phyloP scores from a whole-genome alignment of 768 basidiomycete species.

The Obba rivulosa region DNA sequence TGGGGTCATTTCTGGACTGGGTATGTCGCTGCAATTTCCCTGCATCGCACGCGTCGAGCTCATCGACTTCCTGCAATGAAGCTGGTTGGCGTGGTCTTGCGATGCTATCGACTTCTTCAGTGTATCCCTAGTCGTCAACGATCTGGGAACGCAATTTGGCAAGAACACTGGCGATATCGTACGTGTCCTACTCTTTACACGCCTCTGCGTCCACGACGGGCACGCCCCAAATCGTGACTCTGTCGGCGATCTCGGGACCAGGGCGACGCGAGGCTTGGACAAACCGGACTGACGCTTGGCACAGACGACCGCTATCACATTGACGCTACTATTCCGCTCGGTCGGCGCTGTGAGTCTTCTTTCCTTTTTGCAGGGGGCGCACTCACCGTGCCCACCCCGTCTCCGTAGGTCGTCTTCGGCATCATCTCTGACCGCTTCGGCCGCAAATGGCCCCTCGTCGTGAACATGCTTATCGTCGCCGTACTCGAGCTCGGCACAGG shows the following conservation, averaged over 20 bases:
- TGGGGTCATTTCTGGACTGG: conserved; percentile 57
- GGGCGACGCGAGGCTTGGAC: not conserved
- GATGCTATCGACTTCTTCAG: conserved; percentile 87
- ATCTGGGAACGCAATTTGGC: conserved; percentile 44
- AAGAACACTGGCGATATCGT: conserved; percentile 39
- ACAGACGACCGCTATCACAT: conserved; percentile 77
- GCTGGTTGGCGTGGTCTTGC: conserved; percentile 83
- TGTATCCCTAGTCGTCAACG: conserved; percentile 54
- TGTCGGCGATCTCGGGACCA: too few species aligned
- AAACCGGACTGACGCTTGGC: conserved; percentile 4
- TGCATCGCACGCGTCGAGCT: conserved; percentile 2
- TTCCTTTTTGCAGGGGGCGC: not conserved
- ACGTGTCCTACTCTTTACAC: conserved; percentile 9
- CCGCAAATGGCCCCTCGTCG: conserved; percentile 88
- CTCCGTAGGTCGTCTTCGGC: conserved; percentile 62
- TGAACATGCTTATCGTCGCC: conserved; percentile 66
- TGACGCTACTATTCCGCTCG: conserved; percentile 89
- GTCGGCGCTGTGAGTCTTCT: conserved; percentile 51
- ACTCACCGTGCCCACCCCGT: not conserved
- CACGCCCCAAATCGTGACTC: not conserved
- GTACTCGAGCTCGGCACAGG: conserved; percentile 74
- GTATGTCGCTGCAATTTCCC: conserved; percentile 10
- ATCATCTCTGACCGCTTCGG: conserved; percentile 85
- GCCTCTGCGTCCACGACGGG: too few species aligned
- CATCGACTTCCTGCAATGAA: conserved; percentile 18